Evolutionary conservation across 257 asterid genomes (phyloP).

Genomic region (Rhazya stricta): DNA sequence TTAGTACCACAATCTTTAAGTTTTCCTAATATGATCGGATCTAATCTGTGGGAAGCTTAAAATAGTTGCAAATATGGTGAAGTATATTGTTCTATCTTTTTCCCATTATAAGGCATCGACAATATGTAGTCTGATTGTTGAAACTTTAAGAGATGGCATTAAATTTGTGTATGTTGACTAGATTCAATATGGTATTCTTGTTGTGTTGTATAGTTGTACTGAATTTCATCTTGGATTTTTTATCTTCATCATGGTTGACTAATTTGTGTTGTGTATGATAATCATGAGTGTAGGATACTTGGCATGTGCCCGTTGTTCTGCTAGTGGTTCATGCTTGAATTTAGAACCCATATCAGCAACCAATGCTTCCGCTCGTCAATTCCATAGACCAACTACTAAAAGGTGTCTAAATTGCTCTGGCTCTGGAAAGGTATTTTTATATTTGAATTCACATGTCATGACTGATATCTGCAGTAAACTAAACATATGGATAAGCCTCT

Average conservation of each 20-base stretch:
- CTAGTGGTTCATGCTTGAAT: slow-evolving; percentile 69
- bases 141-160: no score
- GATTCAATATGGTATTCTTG: background rate
- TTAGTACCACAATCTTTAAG: background rate
- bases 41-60: background rate
- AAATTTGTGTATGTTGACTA: no score
- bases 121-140: no score
- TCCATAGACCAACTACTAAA: slow-evolving; percentile 54
- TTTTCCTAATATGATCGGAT: background rate
- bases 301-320: slow-evolving; percentile 89
- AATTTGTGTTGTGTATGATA: slow-evolving; percentile 6
- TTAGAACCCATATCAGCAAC: slow-evolving; percentile 49
- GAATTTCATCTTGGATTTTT: background rate
- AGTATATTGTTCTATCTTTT: no score
- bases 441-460: background rate
- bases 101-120: background rate
- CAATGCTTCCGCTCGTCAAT: slow-evolving; percentile 35
- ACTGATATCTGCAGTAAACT: background rate
- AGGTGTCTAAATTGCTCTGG: slow-evolving; percentile 87
- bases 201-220: background rate
- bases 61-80: background rate
- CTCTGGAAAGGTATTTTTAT: slow-evolving; percentile 77
- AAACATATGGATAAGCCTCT: background rate
- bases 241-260: background rate
- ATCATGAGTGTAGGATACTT: slow-evolving; percentile 53